Conservation (phyloP, 192 early-diverging fungal species). For the Backusella australiensis region DNA sequence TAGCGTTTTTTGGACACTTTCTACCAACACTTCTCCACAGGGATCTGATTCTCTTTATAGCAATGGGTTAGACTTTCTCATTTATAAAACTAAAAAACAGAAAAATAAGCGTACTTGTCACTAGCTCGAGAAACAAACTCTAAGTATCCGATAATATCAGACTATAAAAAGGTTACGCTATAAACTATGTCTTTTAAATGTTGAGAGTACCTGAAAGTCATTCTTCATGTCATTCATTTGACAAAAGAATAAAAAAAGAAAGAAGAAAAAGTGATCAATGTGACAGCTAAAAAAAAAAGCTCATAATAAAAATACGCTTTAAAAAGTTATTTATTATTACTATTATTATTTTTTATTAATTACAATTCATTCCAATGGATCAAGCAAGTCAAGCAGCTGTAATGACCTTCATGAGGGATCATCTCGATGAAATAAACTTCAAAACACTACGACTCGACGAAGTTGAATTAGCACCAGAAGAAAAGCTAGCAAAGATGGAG, state of each 20-base stretch:
- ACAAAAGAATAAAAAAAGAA: background rate
- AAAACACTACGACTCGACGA: slow-evolving; percentile 35
- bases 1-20: background rate
- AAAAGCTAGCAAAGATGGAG: slow-evolving; percentile 31
- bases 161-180: background rate
- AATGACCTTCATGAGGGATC: slow-evolving; percentile 17
- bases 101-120: background rate
- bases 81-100: background rate
- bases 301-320: background rate
- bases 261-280: background rate
- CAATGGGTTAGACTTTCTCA: background rate
- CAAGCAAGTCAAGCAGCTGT: background rate
- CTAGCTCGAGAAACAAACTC: background rate
- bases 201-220: background rate
- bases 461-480: slow-evolving; percentile 19
- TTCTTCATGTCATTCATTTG: slow-evolving; percentile 10
- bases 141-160: background rate
- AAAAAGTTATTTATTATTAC: background rate
- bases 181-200: background rate
- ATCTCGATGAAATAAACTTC: slow-evolving; percentile 33
- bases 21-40: background rate
- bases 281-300: slow-evolving; percentile 1
- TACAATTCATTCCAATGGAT: slow-evolving; percentile 7
- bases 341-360: background rate
- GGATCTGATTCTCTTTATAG: background rate